Percentiles rank a stretch among this genome's conserved stretches.
Evolutionary conservation across 2,329 filamentous ascomycete genomes (phyloP).

Genomic region (Drechslerella coelobrocha): DNA sequence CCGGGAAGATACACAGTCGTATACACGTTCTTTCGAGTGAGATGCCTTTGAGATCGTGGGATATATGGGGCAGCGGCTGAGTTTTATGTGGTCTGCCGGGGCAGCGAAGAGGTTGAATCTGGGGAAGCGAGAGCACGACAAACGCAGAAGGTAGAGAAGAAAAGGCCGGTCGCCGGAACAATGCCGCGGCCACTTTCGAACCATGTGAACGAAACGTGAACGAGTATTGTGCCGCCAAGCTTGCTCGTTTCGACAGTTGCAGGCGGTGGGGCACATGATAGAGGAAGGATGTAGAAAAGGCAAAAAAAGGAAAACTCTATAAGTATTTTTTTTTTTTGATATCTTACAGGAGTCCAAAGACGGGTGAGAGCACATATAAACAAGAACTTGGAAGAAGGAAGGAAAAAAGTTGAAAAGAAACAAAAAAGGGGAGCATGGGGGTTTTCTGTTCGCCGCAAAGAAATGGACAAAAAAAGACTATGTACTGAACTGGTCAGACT

Average conservation of each 20-base stretch:
- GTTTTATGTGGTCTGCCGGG: conserved; percentile 24
- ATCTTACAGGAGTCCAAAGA: conserved; percentile 45
- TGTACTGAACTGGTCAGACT: conserved; percentile 32
- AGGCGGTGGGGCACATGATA: conserved; percentile 15
- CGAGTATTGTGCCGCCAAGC: conserved; percentile 31
- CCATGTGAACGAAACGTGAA: conserved; percentile 45
- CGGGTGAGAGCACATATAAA: conserved; percentile 32
- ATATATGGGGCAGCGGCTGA: conserved; percentile 33
- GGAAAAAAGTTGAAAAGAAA: conserved; percentile 12
- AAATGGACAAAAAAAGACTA: conserved; percentile 19
- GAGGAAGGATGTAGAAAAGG: conserved; percentile 4
- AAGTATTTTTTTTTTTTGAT: conserved; percentile 25
- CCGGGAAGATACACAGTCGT: background rate
- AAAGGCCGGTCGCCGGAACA: conserved; percentile 40
- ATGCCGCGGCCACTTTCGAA: conserved; percentile 49
- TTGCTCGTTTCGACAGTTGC: conserved; percentile 38
- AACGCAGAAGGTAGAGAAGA: conserved; percentile 37
- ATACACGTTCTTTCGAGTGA: background rate
- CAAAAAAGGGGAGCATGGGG: conserved; percentile 4
- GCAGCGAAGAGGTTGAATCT: conserved; percentile 39
- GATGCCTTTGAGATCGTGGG: background rate
- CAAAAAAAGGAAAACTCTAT: conserved; percentile 42
- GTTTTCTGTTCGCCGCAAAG: background rate
- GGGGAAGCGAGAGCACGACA: conserved; percentile 40
- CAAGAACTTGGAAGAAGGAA: conserved; percentile 42